Percentiles rank a stretch among this genome's conserved stretches.
phyloP scores from a whole-genome alignment of 2,329 filamentous ascomycete genomes.

The Phoma sp. region DNA sequence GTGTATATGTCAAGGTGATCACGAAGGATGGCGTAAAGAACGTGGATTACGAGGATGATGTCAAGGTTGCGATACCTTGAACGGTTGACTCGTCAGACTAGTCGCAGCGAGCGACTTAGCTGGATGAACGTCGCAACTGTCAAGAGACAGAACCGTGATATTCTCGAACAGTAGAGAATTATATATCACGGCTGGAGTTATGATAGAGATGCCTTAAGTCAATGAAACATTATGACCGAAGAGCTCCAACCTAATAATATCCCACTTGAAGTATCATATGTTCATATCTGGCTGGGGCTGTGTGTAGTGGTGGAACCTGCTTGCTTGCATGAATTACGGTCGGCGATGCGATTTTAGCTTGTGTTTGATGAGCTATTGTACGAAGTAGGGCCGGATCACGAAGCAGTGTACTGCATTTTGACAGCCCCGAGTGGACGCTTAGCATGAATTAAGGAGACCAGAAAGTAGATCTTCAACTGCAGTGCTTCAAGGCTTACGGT shows the following conservation, averaged over 20 bases:
- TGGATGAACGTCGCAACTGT: conserved; percentile 14
- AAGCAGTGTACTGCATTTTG: too few species aligned
- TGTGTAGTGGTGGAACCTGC: too few species aligned
- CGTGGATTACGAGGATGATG: conserved; percentile 83
- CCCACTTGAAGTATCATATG: too few species aligned
- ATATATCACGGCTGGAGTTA: conserved; percentile 10
- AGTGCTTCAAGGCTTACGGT: too few species aligned
- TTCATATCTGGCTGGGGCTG: not conserved
- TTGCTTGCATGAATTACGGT: too few species aligned
- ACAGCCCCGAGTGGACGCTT: too few species aligned
- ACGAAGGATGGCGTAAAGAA: conserved; percentile 92
- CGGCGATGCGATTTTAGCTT: too few species aligned
- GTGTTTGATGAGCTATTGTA: too few species aligned
- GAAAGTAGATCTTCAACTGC: too few species aligned
- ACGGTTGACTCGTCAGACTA: not conserved
- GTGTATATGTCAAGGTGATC: conserved; percentile 88
- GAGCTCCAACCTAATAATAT: not conserved
- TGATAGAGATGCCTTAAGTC: conserved; percentile 15
- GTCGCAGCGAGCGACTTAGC: not conserved
- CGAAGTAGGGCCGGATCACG: too few species aligned
- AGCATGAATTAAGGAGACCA: too few species aligned
- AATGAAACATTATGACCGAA: conserved; percentile 14
- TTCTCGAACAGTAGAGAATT: not conserved
- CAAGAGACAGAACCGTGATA: not conserved
- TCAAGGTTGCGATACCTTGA: conserved; percentile 68